Evolutionary conservation across 257 asterid species (phyloP).

Genomic region (Capsicum chinense): DNA sequence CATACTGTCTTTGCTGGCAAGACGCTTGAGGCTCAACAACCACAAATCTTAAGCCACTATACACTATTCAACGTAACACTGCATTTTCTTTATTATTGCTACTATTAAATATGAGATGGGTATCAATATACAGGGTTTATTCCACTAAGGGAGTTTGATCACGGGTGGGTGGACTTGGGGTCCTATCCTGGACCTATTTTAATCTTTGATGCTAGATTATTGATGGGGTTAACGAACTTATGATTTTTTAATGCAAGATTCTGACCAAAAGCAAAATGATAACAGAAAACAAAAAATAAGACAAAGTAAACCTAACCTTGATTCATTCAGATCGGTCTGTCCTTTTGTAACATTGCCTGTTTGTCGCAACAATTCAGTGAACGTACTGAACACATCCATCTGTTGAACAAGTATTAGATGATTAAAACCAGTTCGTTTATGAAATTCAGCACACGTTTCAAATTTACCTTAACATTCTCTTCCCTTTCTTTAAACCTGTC

Average conservation of each 20-base stretch:
- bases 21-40: conserved; percentile 10
- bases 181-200: not conserved
- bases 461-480: conserved; percentile 92
- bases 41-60: conserved; percentile 3
- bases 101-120: not conserved
- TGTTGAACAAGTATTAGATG: conserved; percentile 48
- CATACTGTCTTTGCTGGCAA: not conserved
- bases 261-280: not conserved
- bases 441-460: conserved; percentile 17
- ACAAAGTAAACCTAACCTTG: conserved; percentile 64
- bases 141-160: not conserved
- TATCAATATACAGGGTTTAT: not conserved
- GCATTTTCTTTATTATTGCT: not conserved
- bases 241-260: not conserved
- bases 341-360: conserved; percentile 96
- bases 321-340: conserved; percentile 72
- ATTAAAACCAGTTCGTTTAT: conserved; percentile 23
- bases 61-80: conserved; percentile 1
- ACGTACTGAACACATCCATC: conserved; percentile 97
- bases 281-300: conserved; percentile 6
- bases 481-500: conserved; percentile 98
- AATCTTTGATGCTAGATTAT: not conserved
- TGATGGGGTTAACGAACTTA: not conserved
- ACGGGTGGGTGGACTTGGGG: not conserved
- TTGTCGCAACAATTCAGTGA: conserved; percentile 91